Evolutionary conservation across 495 filamentous ascomycete genomes (phyloP), one percentile per base, ranked within the genome.

Genomic region (Penicillium bialowiezense): DNA sequence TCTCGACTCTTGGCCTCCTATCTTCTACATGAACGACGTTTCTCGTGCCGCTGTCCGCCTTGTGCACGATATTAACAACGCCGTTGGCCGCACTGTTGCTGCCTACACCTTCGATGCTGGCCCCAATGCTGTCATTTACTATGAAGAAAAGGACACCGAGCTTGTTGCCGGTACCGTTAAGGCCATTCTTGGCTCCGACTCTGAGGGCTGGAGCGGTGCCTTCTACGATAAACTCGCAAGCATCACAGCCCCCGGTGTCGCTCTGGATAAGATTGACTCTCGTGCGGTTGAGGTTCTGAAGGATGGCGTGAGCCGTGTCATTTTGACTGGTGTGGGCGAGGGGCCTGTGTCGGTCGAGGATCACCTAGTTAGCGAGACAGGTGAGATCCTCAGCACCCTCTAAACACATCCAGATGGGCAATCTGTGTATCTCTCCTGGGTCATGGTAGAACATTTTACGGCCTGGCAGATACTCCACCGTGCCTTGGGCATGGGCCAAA

Each of bases 21-120:
- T 99, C 54, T 96, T 96, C 73, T 99, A 99, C 73, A 80, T 97
- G 76, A 99, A 97, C 62, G 93, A 97, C 68, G 85, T 92, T 15
- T 87, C 82, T 14, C 74, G 87, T 13, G 89, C 91, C 7, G 89
- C 91, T 9, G 88, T 99, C 40, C 75, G 87, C 41, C 83, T 88
- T 3, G 91, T 97, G 21, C 90, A 97, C 72, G 82, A 81, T 33
- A 87, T 97, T 69, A 99, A 99, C 67, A 68, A 71, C 29, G 77
- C 77, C 8, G 82, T 79, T 14, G 88, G 88, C 36, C 84, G 80
- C 69, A 81, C 75, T 1, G 78, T 97, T 3, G 88, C 87, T 8
- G 92, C 93, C 15, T 99, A 99, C 67, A 99, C 93, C 0, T 99
- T 96, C 62, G 93, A 99, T 68, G 93, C 93, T 1, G 93, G 93